Base-by-base conservation (phyloP, 495 filamentous ascomycete genomes). In the Tetracladium marchalianum region DNA sequence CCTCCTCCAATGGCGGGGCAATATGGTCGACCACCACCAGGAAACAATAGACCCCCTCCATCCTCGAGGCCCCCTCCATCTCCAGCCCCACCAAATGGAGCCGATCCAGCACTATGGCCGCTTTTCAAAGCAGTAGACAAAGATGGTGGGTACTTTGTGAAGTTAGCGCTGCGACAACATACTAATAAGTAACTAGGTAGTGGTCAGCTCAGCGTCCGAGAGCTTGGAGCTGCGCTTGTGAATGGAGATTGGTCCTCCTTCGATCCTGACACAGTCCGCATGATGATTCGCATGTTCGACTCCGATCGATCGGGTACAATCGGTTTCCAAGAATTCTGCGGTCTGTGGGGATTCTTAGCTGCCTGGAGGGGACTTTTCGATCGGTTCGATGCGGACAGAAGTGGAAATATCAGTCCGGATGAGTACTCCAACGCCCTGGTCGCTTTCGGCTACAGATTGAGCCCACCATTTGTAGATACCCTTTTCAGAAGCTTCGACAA, bases 241-340 rank as follows among this genome's bases (percentile, higher is more conserved):
- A 98, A 98, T 62, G 90, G 88, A 36, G 92, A 98, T 69, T 97
- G 81, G 73, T 84, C 86, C 5, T 76, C 84, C 4, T 98, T 98
- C 62, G 93, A 98, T 66, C 79, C 82, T n/a, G 85, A 95, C 53
- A 98, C 92, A 2, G 87, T 98, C 47, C 82, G 83, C 50, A 93
- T 95, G 87, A 97, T 98, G 92, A 95, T 97, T 50, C 80, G 82
- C 59, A 97, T 97, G 92, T 98, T 98, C 66, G 92, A 97, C 67
- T 80, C 72, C 51, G 84, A 95, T 67, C 82, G 85, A 47, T 84
- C 76, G 45, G 89, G 90, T 39, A 85, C 80, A 5, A 95, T 98
- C 59, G 85, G 79, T 40, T 98, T 95, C 61, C 82, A 95, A 52
- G 92, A 98, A 65, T 98, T 98, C 55, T 92, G 85, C 59, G 87